Percentiles rank a stretch among this genome's conserved stretches.
phyloP scores from a whole-genome alignment of 768 basidiomycete species.

The Pleurotus citrinopileatus region DNA sequence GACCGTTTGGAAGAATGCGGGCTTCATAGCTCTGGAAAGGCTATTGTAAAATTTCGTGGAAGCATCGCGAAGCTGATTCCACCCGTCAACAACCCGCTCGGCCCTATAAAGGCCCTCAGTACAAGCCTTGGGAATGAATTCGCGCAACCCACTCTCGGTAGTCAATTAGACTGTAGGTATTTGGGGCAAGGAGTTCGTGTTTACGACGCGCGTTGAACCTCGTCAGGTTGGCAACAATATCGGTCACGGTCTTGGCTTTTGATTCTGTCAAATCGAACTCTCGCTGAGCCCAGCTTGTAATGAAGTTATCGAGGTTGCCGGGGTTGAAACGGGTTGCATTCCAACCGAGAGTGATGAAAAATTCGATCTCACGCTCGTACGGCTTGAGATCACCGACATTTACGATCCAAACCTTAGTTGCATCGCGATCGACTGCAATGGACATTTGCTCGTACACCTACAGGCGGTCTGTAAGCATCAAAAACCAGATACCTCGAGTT shows the following conservation, averaged over 20 bases:
- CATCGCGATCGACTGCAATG: slow-evolving; percentile 55
- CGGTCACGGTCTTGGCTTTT: slow-evolving; percentile 40
- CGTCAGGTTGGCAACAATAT: slow-evolving; percentile 55
- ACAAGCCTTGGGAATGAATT: not conserved
- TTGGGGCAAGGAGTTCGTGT: slow-evolving; percentile 61
- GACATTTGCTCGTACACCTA: slow-evolving; percentile 70
- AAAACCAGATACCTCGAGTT: not conserved
- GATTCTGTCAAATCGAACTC: slow-evolving; percentile 51
- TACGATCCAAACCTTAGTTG: slow-evolving; percentile 62
- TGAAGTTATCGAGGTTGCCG: slow-evolving; percentile 51
- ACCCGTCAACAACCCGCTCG: slow-evolving; percentile 49
- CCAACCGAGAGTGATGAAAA: slow-evolving; percentile 64
- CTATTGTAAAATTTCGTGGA: slow-evolving; percentile 55
- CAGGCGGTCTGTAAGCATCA: not conserved
- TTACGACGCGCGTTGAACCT: slow-evolving; percentile 59
- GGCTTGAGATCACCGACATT: slow-evolving; percentile 80
- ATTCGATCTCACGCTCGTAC: slow-evolving; percentile 68
- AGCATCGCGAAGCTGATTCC: slow-evolving; percentile 43
- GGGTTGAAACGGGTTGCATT: slow-evolving; percentile 54
- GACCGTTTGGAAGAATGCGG: slow-evolving; percentile 72
- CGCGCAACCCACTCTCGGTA: slow-evolving; percentile 58
- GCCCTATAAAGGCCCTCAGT: slow-evolving; percentile 36
- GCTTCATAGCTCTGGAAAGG: slow-evolving; percentile 42
- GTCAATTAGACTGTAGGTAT: slow-evolving; percentile 60
- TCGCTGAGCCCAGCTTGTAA: slow-evolving; percentile 57